Conservation (phyloP, 2,329 filamentous ascomycete species). For the Boeremia exigua region DNA sequence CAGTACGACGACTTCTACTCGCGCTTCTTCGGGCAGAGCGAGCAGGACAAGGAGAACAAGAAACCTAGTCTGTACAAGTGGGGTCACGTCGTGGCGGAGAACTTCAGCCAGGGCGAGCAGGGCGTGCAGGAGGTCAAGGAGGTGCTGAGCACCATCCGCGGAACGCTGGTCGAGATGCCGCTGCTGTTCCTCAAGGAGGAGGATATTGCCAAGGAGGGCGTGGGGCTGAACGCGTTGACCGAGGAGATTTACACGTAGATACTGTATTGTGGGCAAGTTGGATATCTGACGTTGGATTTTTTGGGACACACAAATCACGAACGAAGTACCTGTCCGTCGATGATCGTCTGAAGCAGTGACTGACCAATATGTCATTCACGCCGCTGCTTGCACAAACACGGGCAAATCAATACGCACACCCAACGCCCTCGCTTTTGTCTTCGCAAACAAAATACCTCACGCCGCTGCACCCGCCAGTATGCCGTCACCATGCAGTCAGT, state of each 20-base stretch:
- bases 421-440: background rate
- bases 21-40: slow-evolving; percentile 63
- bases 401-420: background rate
- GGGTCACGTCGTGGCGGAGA: slow-evolving; percentile 77
- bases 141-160: slow-evolving; percentile 73
- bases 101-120: slow-evolving; percentile 52
- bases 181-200: slow-evolving; percentile 83
- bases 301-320: background rate
- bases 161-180: slow-evolving; percentile 80
- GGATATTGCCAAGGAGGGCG: slow-evolving; percentile 83
- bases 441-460: background rate
- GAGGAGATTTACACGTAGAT: slow-evolving; percentile 56
- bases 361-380: background rate
- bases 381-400: background rate
- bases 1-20: slow-evolving; percentile 76
- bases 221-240: slow-evolving; percentile 61
- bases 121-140: slow-evolving; percentile 62
- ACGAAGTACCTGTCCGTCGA: background rate
- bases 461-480: background rate
- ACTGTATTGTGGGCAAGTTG: background rate
- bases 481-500: too few relatives aligned
- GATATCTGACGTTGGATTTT: background rate
- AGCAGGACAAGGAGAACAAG: slow-evolving; percentile 49
- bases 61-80: slow-evolving; percentile 72
- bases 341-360: too few relatives aligned